A percentile compares a stretch with the other conserved stretches of the same genome.
phyloP scores from a whole-genome alignment of 257 asterid genomes.

The Catharanthus roseus region DNA sequence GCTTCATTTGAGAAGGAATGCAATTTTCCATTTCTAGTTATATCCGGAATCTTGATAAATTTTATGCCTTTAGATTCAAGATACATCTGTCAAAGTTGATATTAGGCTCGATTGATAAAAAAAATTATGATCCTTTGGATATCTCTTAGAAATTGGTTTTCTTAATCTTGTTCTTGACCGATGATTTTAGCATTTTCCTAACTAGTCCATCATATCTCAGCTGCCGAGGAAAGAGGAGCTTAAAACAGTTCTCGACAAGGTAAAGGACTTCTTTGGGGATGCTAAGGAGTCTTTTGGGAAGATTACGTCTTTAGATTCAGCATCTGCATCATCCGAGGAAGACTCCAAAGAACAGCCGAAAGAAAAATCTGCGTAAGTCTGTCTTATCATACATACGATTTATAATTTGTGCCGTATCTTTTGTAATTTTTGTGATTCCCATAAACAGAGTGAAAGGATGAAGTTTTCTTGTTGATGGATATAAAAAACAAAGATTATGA shows the following conservation, averaged over 20 bases:
- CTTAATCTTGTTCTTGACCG: not conserved
- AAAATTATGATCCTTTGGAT: not conserved
- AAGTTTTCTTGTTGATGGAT: slow-evolving; percentile 14
- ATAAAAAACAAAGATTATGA: not conserved
- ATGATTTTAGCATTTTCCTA: not conserved
- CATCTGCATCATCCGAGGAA: slow-evolving; percentile 47
- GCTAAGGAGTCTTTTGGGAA: slow-evolving; percentile 94
- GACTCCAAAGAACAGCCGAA: slow-evolving; percentile 38
- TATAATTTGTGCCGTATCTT: not conserved
- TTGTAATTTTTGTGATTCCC: not conserved
- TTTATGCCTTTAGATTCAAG: not conserved
- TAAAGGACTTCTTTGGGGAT: slow-evolving; percentile 85
- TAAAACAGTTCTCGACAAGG: slow-evolving; percentile 81
- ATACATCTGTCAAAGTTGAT: no score
- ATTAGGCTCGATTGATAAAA: no score
- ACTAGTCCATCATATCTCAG: slow-evolving; percentile 28
- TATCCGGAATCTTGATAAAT: not conserved
- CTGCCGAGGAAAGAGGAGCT: slow-evolving; percentile 76
- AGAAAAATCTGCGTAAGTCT: slow-evolving; percentile 58
- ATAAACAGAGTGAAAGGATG: slow-evolving; percentile 42
- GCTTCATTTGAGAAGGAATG: not conserved
- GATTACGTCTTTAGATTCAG: slow-evolving; percentile 54
- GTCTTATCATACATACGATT: not conserved
- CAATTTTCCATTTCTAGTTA: no score
- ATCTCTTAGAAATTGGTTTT: not conserved